Base-by-base conservation (phyloP, 2,329 filamentous ascomycete genomes). In the Colletotrichum tropicale region DNA sequence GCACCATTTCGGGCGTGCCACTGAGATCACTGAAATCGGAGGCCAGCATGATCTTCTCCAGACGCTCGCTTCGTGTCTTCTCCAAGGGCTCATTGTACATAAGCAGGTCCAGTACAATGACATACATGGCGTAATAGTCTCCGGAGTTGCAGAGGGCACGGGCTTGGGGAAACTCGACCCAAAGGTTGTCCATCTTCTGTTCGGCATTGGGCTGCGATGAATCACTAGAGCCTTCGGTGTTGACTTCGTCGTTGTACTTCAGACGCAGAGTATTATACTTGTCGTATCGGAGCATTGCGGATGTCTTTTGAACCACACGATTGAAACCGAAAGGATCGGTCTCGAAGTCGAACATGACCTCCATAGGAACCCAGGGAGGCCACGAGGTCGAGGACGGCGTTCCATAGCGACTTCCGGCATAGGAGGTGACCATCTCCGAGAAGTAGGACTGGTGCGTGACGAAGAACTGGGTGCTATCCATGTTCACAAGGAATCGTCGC, bases 391-490 rank as follows among this genome's bases (percentile, higher is more conserved):
- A 95, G 43, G 91, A 90, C 55, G 95, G 92, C 34, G 96, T 94
- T 48, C 98, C 98, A 81, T 99, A 99, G 75, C 93, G 94, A 84
- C 96, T 98, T 69, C 96, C 96, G 26, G 96, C 96, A 83, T 99
- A 98, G 89, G 98, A 94, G 69, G 97, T 96, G 69, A 98, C 90
- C 78, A 98, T 92, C 12, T 94, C 94, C 15, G 91, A 91, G 84
- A 99, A 96, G 83, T 94, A 97, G 86, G 98, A 98, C 80, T 96
- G 94, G 77, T 96, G 96, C 1, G 96, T 97, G 66, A 99, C 96
- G 80, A 99, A 99, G 85, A 99, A 98, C 83, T 99, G 97, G 32
- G 98, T 94, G 82, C 96, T 98, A 85, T 99, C 97, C 94, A 98
- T 98, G 79, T 96, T 95, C 77, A 98, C 93, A 32, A 96, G 92